phyloP scores from a whole-genome alignment of 2,329 filamentous ascomycete genomes.

The Fusarium penzigii region DNA sequence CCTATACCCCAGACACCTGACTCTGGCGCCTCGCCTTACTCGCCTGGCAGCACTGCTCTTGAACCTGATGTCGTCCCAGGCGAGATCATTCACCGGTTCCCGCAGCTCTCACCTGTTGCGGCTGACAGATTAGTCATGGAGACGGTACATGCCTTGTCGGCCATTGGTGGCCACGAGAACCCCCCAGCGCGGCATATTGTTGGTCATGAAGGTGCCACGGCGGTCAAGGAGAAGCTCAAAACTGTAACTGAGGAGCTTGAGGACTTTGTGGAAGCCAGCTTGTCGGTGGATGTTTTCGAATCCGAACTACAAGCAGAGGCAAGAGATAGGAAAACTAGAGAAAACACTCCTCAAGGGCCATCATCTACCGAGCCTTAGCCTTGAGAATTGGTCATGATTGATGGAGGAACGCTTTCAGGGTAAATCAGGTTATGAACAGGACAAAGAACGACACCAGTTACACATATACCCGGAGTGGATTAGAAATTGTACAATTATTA shows the following conservation, averaged over 20 bases:
- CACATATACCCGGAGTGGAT: no score
- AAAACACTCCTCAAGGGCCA: constrained; percentile 27
- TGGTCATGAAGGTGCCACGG: constrained; percentile 80
- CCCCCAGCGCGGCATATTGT: constrained; percentile 94
- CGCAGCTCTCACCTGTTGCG: constrained; percentile 67
- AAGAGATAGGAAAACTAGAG: constrained; percentile 39
- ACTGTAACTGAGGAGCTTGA: constrained; percentile 95
- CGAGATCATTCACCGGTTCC: constrained; percentile 68
- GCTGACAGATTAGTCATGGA: constrained; percentile 78
- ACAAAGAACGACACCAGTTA: no score
- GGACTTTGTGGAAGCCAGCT: constrained; percentile 89
- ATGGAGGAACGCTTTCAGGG: not conserved
- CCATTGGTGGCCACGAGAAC: constrained; percentile 94
- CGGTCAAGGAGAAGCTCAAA: constrained; percentile 94
- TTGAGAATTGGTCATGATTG: not conserved
- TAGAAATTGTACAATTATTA: no score
- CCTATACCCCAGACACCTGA: constrained; percentile 24
- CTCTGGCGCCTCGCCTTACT: constrained; percentile 31
- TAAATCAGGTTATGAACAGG: not conserved
- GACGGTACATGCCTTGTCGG: constrained; percentile 86
- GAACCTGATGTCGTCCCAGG: constrained; percentile 37
- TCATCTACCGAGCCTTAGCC: constrained; percentile 22
- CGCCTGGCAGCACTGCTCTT: constrained; percentile 33
- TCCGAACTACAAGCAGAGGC: constrained; percentile 56
- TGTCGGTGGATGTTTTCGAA: constrained; percentile 76